phyloP scores from a whole-genome alignment of 1,284 basidiomycete genomes.

The Cryptococcus sp. region DNA sequence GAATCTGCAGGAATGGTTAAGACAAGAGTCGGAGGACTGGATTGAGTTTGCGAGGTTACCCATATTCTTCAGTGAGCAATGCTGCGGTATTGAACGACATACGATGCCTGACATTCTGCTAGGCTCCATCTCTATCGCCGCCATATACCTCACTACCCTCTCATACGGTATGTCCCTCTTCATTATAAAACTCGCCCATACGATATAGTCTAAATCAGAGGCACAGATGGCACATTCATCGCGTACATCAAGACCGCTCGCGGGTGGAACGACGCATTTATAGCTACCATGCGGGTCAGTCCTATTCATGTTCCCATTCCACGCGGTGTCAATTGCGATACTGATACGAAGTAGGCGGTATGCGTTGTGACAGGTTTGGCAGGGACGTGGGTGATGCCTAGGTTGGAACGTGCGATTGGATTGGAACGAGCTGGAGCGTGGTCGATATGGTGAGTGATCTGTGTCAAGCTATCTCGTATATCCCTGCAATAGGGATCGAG shows the following conservation, averaged over 20 bases:
- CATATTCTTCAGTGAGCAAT: constrained; percentile 49
- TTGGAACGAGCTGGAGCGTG: constrained; percentile 56
- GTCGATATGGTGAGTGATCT: constrained; percentile 48
- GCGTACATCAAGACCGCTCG: constrained; percentile 45
- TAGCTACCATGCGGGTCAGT: constrained; percentile 53
- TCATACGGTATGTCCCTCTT: constrained; percentile 43
- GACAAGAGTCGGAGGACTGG: constrained; percentile 48
- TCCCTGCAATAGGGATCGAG: background rate
- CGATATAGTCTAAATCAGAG: background rate
- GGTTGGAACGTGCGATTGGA: constrained; percentile 52
- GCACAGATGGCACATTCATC: constrained; percentile 41
- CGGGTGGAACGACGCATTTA: constrained; percentile 50
- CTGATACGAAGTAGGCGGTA: constrained; percentile 30
- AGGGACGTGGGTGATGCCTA: constrained; percentile 56
- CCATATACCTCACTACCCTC: constrained; percentile 57
- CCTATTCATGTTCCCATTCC: background rate
- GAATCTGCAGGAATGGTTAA: constrained; percentile 7
- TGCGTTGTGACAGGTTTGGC: constrained; percentile 55
- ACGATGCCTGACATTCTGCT: background rate
- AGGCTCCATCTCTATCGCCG: constrained; percentile 48
- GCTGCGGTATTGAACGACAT: background rate
- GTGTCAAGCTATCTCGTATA: too few relatives aligned
- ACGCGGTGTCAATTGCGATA: background rate
- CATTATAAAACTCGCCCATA: too few relatives aligned
- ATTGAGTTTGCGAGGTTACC: constrained; percentile 52